Percentiles rank a stretch among this genome's conserved stretches.
phyloP scores from a whole-genome alignment of 2,329 filamentous ascomycete species.

The Microcyclospora tardicrescens region DNA sequence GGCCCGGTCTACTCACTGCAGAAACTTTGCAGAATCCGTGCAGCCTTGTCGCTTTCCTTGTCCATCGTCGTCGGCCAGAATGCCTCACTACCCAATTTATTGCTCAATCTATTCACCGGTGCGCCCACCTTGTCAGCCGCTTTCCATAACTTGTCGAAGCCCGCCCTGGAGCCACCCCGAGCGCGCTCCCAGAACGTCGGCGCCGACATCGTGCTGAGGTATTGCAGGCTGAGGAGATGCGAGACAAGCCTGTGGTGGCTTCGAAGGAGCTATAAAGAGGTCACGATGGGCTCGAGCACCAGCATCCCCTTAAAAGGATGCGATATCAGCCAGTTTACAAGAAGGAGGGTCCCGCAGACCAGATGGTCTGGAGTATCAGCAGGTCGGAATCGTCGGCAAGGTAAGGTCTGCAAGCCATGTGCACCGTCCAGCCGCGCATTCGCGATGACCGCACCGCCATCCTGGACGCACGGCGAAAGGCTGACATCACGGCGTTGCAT shows the following conservation, averaged over 20 bases:
- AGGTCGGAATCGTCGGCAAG: too few relatives aligned
- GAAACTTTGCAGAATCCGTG: conserved; percentile 78
- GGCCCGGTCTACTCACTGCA: conserved; percentile 50
- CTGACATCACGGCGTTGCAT: not conserved
- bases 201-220: too few relatives aligned
- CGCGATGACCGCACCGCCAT: too few relatives aligned
- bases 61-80: conserved; percentile 81
- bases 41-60: conserved; percentile 82
- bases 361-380: too few relatives aligned
- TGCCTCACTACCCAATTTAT: conserved; percentile 68
- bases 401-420: too few relatives aligned
- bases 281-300: too few relatives aligned
- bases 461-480: too few relatives aligned
- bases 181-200: conserved; percentile 40
- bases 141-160: conserved; percentile 62
- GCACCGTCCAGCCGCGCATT: too few relatives aligned
- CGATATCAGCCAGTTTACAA: too few relatives aligned
- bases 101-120: conserved; percentile 68
- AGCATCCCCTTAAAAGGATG: too few relatives aligned
- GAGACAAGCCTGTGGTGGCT: not conserved
- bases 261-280: not conserved
- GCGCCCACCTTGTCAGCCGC: conserved; percentile 51
- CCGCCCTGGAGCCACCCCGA: conserved; percentile 45
- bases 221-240: too few relatives aligned
- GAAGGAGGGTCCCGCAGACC: too few relatives aligned